Evolutionary conservation across 1,284 basidiomycete genomes (phyloP).

Genomic region (Microstroma glucosiphilum): DNA sequence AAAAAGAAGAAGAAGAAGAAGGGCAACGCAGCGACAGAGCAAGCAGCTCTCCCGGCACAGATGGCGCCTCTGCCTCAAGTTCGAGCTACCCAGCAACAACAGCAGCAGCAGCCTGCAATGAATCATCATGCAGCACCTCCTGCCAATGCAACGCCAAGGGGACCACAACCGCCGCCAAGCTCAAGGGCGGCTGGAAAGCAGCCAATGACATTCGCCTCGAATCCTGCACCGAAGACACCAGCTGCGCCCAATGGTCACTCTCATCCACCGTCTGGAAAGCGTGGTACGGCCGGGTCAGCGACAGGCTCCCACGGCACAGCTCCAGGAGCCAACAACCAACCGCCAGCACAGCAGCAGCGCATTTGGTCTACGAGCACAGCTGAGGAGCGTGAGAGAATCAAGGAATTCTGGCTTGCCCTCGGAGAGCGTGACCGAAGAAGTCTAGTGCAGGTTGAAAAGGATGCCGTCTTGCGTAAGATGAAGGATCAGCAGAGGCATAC

Average conservation of each 20-base stretch:
- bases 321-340: conserved; percentile 2
- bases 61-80: conserved; percentile 31
- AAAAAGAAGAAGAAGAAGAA: conserved; percentile 57
- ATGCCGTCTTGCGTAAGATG: conserved; percentile 94
- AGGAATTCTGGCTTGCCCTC: conserved; percentile 90
- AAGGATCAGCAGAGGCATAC: conserved; percentile 96
- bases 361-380: conserved; percentile 67
- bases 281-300: conserved; percentile 53
- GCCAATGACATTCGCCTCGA: conserved; percentile 57
- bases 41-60: conserved; percentile 34
- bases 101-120: conserved; percentile 17
- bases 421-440: conserved; percentile 79
- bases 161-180: conserved; percentile 52
- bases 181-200: conserved; percentile 70
- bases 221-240: conserved; percentile 20
- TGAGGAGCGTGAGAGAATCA: conserved; percentile 91
- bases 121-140: conserved; percentile 11
- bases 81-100: conserved; percentile 9
- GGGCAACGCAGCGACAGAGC: conserved; percentile 20
- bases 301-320: conserved; percentile 7
- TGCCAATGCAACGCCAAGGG: conserved; percentile 7
- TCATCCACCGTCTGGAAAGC: conserved; percentile 53
- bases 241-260: conserved; percentile 28
- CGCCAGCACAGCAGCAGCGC: conserved; percentile 13
- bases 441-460: conserved; percentile 93